Conservation (phyloP, 495 filamentous ascomycete genomes). For the Lepidopterella palustris region DNA sequence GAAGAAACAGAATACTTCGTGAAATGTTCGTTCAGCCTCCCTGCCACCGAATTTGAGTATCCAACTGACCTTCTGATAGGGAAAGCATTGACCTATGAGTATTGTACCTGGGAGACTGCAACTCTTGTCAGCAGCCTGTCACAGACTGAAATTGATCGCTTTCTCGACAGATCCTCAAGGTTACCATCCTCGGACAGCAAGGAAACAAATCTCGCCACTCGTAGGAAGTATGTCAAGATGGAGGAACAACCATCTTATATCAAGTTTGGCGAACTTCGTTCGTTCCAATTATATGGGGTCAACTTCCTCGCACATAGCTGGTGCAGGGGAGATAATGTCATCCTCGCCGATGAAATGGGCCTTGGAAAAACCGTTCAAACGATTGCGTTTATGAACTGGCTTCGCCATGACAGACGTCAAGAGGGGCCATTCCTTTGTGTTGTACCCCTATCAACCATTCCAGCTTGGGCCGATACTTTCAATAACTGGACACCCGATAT, state of each 20-base stretch:
- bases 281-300: constrained; percentile 88
- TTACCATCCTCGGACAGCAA: constrained; percentile 67
- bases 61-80: constrained; percentile 34
- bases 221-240: constrained; percentile 62
- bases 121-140: constrained; percentile 66
- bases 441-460: constrained; percentile 90
- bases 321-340: constrained; percentile 85
- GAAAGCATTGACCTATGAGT: constrained; percentile 82
- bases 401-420: constrained; percentile 83
- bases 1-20: constrained; percentile 78
- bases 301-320: constrained; percentile 95
- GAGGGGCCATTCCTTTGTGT: constrained; percentile 94
- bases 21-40: constrained; percentile 59
- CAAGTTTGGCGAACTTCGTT: constrained; percentile 75
- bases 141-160: constrained; percentile 84
- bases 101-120: constrained; percentile 87
- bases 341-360: constrained; percentile 97
- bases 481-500: constrained; percentile 93
- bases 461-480: constrained; percentile 96
- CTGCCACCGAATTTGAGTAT: constrained; percentile 10
- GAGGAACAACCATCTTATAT: constrained; percentile 78
- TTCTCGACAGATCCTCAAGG: constrained; percentile 68
- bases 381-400: constrained; percentile 93
- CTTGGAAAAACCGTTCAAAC: constrained; percentile 98
- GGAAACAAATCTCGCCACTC: constrained; percentile 68